Evolutionary conservation across 1,139 yeast genomes (phyloP).

Genomic region (Candida mesenterica): DNA sequence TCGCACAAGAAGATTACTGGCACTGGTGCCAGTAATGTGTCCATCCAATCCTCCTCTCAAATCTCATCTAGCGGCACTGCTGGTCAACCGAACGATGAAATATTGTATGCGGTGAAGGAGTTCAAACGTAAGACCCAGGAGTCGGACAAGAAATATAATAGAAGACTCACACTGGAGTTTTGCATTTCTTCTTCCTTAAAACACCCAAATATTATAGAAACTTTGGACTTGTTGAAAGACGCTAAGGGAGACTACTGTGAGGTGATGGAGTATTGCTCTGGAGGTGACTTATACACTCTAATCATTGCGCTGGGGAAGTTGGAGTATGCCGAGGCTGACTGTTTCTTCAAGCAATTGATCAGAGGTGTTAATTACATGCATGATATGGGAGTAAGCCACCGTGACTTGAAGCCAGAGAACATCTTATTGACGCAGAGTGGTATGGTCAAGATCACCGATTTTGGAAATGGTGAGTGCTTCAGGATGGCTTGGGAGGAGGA

Average conservation of each 20-base stretch:
- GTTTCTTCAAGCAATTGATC: conserved; percentile 88
- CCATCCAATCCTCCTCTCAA: conserved; percentile 2
- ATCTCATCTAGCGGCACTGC: conserved; percentile 4
- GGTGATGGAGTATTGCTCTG: conserved; percentile 95
- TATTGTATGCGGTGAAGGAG: conserved; percentile 48
- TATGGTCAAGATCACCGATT: conserved; percentile 83
- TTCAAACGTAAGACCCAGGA: conserved; percentile 43
- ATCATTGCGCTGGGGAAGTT: conserved; percentile 82
- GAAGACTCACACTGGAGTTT: conserved; percentile 47
- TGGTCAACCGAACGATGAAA: conserved; percentile 24
- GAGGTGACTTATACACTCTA: conserved; percentile 88
- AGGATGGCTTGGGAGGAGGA: conserved; percentile 96
- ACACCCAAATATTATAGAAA: conserved; percentile 64
- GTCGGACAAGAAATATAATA: conserved; percentile 43
- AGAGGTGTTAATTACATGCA: conserved; percentile 95
- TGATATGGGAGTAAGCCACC: conserved; percentile 93
- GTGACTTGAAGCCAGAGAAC: conserved; percentile 95
- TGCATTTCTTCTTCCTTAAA: conserved; percentile 50
- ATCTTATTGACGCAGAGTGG: conserved; percentile 78
- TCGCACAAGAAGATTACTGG: conserved; percentile 37
- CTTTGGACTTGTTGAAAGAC: conserved; percentile 84
- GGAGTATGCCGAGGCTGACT: conserved; percentile 87
- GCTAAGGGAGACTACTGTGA: conserved; percentile 92
- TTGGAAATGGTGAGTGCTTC: conserved; percentile 95
- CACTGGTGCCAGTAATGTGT: conserved; percentile 1